Conservation (phyloP, 208 protist genomes). For the Leishmania arabica region DNA sequence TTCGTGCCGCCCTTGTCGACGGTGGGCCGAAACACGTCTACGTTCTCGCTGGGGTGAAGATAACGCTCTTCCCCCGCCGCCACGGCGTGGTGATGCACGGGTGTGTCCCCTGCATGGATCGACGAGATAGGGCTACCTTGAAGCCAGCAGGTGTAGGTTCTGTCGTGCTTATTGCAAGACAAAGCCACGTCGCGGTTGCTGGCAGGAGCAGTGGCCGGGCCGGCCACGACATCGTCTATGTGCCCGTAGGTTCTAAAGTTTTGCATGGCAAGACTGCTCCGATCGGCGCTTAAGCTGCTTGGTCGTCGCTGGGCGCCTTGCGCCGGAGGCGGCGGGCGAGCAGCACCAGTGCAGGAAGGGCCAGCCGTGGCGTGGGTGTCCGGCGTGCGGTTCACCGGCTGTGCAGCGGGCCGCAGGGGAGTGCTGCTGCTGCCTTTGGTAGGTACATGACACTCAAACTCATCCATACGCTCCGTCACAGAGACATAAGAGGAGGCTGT, state of each 20-base stretch:
- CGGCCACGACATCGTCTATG: neutral
- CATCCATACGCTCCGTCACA: conserved; percentile 16
- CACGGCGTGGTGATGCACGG: neutral
- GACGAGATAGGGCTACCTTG: neutral
- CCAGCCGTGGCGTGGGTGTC: neutral
- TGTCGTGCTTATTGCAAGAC: conserved; percentile 26
- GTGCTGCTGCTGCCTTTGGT: conserved; percentile 8
- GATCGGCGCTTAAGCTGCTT: neutral
- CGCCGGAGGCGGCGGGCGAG: neutral
- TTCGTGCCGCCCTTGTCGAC: neutral
- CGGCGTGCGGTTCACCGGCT: neutral
- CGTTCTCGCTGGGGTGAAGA: neutral
- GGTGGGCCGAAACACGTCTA: neutral
- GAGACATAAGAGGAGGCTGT: conserved; percentile 26
- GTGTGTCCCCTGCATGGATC: neutral
- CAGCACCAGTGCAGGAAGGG: neutral
- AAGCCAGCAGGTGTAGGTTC: conserved; percentile 20
- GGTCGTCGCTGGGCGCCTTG: neutral
- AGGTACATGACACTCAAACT: conserved; percentile 24
- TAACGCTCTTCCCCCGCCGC: neutral
- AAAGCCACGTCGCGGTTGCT: neutral
- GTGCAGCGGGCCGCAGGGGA: neutral
- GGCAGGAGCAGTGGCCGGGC: neutral
- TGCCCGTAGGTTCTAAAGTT: neutral
- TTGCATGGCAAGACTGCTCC: neutral